Evolutionary conservation across 257 asterid species (phyloP).

Genomic region (Misopates orontium): DNA sequence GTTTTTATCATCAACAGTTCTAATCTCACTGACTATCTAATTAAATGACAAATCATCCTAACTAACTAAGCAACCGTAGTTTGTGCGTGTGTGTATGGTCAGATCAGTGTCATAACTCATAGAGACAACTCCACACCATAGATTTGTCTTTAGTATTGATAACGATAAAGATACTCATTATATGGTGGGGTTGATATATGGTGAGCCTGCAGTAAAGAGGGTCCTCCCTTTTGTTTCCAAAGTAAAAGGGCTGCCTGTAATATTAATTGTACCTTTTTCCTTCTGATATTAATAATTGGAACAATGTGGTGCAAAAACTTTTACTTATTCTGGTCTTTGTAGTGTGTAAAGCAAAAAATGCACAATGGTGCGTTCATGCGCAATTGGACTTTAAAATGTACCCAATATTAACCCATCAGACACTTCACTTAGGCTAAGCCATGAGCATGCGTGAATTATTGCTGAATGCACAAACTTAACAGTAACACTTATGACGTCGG

Average conservation of each 20-base stretch:
- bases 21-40: too few species aligned
- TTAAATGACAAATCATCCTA: too few species aligned
- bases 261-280: too few species aligned
- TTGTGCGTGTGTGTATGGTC: not conserved
- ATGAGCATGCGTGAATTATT: constrained; percentile 28
- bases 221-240: constrained; percentile 6
- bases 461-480: constrained; percentile 22
- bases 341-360: constrained; percentile 4
- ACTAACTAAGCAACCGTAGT: too few species aligned
- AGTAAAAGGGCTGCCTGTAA: too few species aligned
- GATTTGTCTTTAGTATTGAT: constrained; percentile 11
- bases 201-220: constrained; percentile 30
- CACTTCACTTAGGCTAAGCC: constrained; percentile 3
- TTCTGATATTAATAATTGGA: constrained; percentile 4
- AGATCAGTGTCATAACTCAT: not conserved
- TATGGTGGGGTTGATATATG: too few species aligned
- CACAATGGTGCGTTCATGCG: too few species aligned
- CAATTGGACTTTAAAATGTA: constrained; percentile 17
- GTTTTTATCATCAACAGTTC: not conserved
- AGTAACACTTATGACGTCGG: too few species aligned
- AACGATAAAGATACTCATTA: constrained; percentile 24
- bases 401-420: not conserved
- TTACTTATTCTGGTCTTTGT: not conserved
- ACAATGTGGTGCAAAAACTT: constrained; percentile 10
- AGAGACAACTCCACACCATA: constrained; percentile 7